These are phyloP conservation scores for Debaryomyces subglobosus DNA, from an alignment of 1,139 yeast species.

Conservation along the genomic window DNA sequence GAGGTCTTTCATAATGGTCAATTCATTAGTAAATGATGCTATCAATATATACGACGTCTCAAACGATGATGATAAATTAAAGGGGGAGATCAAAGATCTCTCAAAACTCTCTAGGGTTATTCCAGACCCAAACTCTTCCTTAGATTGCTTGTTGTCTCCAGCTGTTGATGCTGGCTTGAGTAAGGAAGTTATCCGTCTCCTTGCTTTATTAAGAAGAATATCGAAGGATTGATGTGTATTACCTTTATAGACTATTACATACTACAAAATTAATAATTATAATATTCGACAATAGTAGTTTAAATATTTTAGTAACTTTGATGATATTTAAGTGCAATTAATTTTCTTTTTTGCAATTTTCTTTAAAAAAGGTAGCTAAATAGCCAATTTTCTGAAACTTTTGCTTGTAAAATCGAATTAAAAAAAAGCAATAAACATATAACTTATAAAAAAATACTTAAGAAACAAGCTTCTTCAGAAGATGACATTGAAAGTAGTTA, in stretches of 20 bases:
- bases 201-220: constrained; percentile 28
- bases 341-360: background rate
- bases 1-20: constrained; percentile 40
- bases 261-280: constrained; percentile 9
- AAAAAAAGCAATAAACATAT: background rate
- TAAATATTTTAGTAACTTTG: too few species aligned
- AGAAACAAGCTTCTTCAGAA: background rate
- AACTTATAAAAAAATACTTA: background rate
- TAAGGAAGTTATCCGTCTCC: constrained; percentile 42
- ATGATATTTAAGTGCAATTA: background rate
- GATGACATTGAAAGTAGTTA: background rate
- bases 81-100: constrained; percentile 3
- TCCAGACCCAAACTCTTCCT: constrained; percentile 41
- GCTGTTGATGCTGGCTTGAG: constrained; percentile 40
- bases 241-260: background rate
- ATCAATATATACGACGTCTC: constrained; percentile 15
- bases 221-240: constrained; percentile 3
- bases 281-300: background rate
- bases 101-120: constrained; percentile 24
- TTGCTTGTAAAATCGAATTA: background rate
- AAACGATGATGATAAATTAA: constrained; percentile 10
- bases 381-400: background rate
- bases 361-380: background rate
- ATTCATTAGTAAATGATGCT: constrained; percentile 40
- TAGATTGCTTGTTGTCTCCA: constrained; percentile 43